These are phyloP conservation scores for Podosphaera xanthii DNA, from an alignment of 2,329 filamentous ascomycete genomes.

Conservation along the genomic window DNA sequence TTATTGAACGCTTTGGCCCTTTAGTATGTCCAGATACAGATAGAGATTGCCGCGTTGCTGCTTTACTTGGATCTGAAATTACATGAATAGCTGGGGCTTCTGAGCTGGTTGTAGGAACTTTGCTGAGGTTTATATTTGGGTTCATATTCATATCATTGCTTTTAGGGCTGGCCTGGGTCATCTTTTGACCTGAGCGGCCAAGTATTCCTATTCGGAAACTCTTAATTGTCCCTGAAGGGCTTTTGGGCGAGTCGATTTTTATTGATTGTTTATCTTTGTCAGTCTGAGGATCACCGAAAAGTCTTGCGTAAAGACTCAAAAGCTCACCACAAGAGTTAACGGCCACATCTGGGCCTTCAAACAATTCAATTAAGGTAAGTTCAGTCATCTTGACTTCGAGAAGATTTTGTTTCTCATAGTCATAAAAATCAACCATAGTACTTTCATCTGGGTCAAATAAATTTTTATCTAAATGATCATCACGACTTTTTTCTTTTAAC, in stretches of 20 bases:
- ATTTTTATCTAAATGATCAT: constrained; percentile 40
- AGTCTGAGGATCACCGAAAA: constrained; percentile 45
- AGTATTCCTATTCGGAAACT: constrained; percentile 60
- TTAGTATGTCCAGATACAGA: constrained; percentile 16
- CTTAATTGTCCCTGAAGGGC: constrained; percentile 44
- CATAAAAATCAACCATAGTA: constrained; percentile 58
- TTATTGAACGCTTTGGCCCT: constrained; percentile 17
- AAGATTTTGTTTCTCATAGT: constrained; percentile 63
- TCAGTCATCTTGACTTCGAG: constrained; percentile 96
- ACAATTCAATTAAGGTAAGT: constrained; percentile 56
- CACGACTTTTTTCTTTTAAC: constrained; percentile 28
- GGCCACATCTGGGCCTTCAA: constrained; percentile 64
- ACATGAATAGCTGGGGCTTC: constrained; percentile 50
- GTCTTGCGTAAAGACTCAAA: constrained; percentile 52
- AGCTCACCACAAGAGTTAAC: constrained; percentile 78
- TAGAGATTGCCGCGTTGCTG: constrained; percentile 15
- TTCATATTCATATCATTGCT: neutral
- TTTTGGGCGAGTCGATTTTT: constrained; percentile 34
- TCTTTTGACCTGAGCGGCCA: constrained; percentile 27
- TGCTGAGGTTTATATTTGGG: neutral
- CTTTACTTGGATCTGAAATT: constrained; percentile 35
- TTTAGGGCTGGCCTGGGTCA: constrained; percentile 17
- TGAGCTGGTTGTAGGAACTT: constrained; percentile 7
- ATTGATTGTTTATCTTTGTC: constrained; percentile 15
- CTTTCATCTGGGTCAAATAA: constrained; percentile 17